Percentiles rank a stretch among this genome's conserved stretches.
These are phyloP conservation scores for Pogostemon cablin DNA, from an alignment of 257 asterid species.

Conservation along the genomic window DNA sequence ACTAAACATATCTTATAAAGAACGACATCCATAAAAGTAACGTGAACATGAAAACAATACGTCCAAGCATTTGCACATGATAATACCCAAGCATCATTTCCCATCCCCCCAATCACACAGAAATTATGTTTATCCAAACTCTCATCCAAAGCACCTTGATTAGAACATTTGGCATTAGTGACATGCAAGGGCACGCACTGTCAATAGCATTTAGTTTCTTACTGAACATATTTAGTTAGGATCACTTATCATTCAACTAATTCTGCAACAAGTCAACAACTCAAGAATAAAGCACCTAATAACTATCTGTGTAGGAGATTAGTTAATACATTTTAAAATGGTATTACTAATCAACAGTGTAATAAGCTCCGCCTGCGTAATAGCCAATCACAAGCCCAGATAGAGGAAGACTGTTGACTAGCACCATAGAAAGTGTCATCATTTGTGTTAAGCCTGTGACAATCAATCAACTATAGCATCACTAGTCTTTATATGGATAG, in stretches of 20 bases:
- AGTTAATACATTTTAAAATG: not conserved
- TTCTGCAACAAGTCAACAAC: conserved; percentile 2
- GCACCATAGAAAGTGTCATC: too few relatives aligned
- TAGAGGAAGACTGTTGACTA: not conserved
- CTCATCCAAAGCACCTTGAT: too few relatives aligned
- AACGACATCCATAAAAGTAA: not conserved
- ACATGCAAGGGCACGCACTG: not conserved
- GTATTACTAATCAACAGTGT: not conserved
- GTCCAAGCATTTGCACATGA: too few relatives aligned
- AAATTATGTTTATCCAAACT: too few relatives aligned
- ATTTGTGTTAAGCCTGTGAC: not conserved
- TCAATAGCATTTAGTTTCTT: conserved; percentile 2
- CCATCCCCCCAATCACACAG: too few relatives aligned
- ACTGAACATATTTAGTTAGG: not conserved
- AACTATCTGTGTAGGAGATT: not conserved
- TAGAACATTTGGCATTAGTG: too few relatives aligned
- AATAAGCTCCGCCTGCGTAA: not conserved
- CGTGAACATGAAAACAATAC: too few relatives aligned
- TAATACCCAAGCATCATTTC: too few relatives aligned
- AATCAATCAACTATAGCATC: not conserved
- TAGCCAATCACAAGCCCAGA: not conserved
- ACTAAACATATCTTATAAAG: not conserved
- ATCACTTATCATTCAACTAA: not conserved
- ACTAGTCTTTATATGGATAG: not conserved
- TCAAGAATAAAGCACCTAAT: conserved; percentile 6